Conservation (phyloP, 2,329 filamentous ascomycete genomes). For the Colletotrichum trifolii region DNA sequence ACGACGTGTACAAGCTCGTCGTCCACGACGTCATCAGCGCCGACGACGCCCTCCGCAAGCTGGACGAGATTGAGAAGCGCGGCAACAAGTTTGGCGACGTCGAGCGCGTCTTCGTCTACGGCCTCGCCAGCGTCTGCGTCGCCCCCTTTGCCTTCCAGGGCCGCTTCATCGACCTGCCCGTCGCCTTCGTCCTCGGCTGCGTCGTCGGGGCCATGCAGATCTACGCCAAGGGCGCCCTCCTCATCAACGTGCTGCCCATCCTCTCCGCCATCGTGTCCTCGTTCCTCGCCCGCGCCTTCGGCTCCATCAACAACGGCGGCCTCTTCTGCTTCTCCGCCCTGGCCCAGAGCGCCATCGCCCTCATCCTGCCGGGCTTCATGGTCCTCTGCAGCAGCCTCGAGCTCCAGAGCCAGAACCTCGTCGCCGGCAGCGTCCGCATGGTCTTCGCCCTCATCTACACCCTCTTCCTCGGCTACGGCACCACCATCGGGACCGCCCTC, state of each 20-base stretch:
- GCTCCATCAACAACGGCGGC: constrained; percentile 68
- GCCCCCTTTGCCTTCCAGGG: constrained; percentile 85
- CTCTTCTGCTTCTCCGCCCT: constrained; percentile 79
- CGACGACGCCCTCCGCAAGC: constrained; percentile 72
- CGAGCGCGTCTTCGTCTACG: constrained; percentile 75
- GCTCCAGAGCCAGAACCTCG: constrained; percentile 72
- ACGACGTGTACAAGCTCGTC: constrained; percentile 85
- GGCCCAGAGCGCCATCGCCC: constrained; percentile 77
- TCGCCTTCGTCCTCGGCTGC: constrained; percentile 80
- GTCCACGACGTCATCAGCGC: constrained; percentile 80
- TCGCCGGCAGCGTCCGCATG: constrained; percentile 75
- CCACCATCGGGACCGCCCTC: constrained; percentile 70
- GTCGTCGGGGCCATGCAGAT: constrained; percentile 80
- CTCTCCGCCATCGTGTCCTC: constrained; percentile 72
- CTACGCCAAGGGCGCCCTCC: constrained; percentile 77
- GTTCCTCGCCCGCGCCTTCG: constrained; percentile 75
- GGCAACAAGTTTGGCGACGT: constrained; percentile 61
- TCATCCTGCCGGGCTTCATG: constrained; percentile 75
- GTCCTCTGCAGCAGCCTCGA: constrained; percentile 67
- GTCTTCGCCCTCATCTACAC: constrained; percentile 78
- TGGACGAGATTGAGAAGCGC: constrained; percentile 65
- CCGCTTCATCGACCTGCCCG: constrained; percentile 80
- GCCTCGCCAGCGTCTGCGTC: constrained; percentile 79
- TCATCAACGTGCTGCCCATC: constrained; percentile 65
- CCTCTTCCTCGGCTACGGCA: constrained; percentile 73